These are phyloP conservation scores for Arabidopsis arenosa DNA, from an alignment of 345 rosid genomes.

Conservation along the genomic window DNA sequence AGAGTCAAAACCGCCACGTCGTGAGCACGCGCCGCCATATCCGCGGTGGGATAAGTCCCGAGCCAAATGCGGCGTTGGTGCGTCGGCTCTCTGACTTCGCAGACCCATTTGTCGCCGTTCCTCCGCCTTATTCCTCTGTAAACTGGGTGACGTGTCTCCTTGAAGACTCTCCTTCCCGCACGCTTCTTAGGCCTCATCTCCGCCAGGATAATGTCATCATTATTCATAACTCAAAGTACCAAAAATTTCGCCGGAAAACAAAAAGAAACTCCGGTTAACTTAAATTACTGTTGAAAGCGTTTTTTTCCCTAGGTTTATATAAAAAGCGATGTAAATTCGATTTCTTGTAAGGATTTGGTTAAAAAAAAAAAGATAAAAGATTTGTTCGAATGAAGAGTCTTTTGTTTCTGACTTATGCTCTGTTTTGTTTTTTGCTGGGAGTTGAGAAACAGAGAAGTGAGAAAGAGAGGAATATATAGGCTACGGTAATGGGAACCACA, in stretches of 20 bases:
- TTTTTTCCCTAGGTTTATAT: neutral
- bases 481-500: constrained; percentile 37
- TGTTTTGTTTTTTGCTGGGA: constrained; percentile 34
- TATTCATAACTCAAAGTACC: constrained; percentile 26
- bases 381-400: neutral
- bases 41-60: constrained; percentile 74
- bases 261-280: neutral
- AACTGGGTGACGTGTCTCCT: constrained; percentile 79
- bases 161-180: constrained; percentile 65
- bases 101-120: constrained; percentile 73
- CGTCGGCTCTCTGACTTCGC: constrained; percentile 68
- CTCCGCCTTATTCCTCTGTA: constrained; percentile 67
- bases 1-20: constrained; percentile 76
- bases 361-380: neutral
- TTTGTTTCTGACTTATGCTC: neutral
- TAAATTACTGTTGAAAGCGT: neutral
- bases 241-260: neutral
- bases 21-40: constrained; percentile 86
- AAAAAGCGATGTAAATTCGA: neutral
- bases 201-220: constrained; percentile 50
- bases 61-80: constrained; percentile 73
- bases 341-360: neutral
- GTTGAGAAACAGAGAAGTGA: constrained; percentile 36
- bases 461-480: constrained; percentile 17
- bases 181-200: constrained; percentile 68